Conservation (phyloP, 2,329 filamentous ascomycete genomes). For the Hypoxylon sp. region DNA sequence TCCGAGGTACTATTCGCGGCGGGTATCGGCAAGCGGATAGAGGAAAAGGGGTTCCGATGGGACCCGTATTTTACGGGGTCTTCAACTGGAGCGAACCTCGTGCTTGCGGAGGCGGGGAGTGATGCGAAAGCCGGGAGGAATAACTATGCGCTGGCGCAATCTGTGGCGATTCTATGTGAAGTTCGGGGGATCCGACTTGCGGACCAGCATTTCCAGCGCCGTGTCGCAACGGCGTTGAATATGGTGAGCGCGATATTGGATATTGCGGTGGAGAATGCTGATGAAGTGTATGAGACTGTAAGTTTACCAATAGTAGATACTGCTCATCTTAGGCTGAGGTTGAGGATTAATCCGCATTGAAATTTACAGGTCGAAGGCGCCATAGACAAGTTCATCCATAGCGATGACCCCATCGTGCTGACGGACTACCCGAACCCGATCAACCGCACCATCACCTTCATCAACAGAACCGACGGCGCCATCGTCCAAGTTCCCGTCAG, state of each 20-base stretch:
- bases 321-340: neutral
- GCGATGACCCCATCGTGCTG: conserved; percentile 46
- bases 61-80: conserved; percentile 52
- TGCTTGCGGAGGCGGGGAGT: conserved; percentile 46
- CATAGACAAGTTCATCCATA: conserved; percentile 44
- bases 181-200: conserved; percentile 48
- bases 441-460: conserved; percentile 46
- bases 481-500: conserved; percentile 43
- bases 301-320: neutral
- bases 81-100: conserved; percentile 29
- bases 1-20: conserved; percentile 49
- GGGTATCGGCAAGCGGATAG: conserved; percentile 47
- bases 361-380: conserved; percentile 34
- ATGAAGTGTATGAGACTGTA: conserved; percentile 45
- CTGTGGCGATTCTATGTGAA: conserved; percentile 47
- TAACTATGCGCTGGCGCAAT: conserved; percentile 46
- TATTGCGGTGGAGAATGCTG: conserved; percentile 44
- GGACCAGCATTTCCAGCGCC: conserved; percentile 49
- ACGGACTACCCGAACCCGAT: conserved; percentile 44
- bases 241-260: conserved; percentile 49
- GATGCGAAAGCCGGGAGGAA: conserved; percentile 48
- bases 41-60: conserved; percentile 51
- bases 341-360: neutral
- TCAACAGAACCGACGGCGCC: conserved; percentile 44
- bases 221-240: conserved; percentile 47